Evolutionary conservation across 2,329 filamentous ascomycete genomes (phyloP), one percentile per base, ranked within the genome.

Genomic region (Cryphonectria carpinicola): DNA sequence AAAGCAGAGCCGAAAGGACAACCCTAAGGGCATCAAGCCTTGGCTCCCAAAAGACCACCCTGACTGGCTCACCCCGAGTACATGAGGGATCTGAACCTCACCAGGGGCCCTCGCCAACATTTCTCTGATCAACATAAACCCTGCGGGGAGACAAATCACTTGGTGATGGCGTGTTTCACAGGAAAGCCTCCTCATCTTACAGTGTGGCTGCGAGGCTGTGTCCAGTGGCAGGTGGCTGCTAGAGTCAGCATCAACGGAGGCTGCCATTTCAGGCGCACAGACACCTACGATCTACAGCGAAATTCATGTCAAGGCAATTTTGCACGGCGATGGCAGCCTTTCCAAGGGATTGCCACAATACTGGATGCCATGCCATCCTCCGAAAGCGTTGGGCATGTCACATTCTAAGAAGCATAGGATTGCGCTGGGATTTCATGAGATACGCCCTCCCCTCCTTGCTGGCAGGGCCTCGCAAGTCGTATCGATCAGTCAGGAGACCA

Each of bases 41-140:
- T 91, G 89, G 89, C 84, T 82, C 64, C 83, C 87, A 28, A 84
- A 82, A 68, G 87, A 91, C 49, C 83, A 90, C 69, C 87, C 89
- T 2, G 83, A 88, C 72, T 91, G 89, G 88, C 84, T 86, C 71
- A 79, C 60, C 4, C 39, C 22, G 3, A 39, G 65, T 43, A 56
- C 66, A 54, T 74, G 61, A 76, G 52, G 14, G 19, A 71, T 19
- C 32, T 62, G 46, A 19, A 28, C 41, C 25, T 41, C 68, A 66
- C 74, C 74, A 71, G 64, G 76, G 78, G 68, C 73, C 60, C 71
- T 69, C 46, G 69, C 63, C n/a, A 35, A 32, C 28, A 58, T 8
- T 32, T 35, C 54, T 28, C 14, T 32, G 6, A 32, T 19, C 11
- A 8, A 58, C 28, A 8, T 5, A 35, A 5, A 5, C 32, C 54